Percentiles rank a stretch among this genome's conserved stretches.
These are phyloP conservation scores for Phialocephala sp. DNA, from an alignment of 2,329 filamentous ascomycete genomes.

Conservation along the genomic window DNA sequence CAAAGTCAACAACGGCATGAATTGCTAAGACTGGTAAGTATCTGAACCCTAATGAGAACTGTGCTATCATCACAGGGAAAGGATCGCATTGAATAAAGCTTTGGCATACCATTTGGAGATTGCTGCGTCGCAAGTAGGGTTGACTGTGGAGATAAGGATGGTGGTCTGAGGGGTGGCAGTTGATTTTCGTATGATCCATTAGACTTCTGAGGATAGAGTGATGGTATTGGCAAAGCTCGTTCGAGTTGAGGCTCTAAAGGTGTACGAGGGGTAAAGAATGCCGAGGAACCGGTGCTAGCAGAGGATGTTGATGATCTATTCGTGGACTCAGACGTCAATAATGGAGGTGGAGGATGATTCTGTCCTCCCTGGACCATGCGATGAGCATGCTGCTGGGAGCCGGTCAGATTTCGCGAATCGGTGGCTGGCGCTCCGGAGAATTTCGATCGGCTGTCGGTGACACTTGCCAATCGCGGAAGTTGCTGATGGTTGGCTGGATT, in stretches of 20 bases:
- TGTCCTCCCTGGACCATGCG: slow-evolving; percentile 33
- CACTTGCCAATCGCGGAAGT: slow-evolving; percentile 27
- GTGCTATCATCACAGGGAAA: not conserved
- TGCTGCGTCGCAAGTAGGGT: slow-evolving; percentile 30
- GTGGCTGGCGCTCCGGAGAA: slow-evolving; percentile 21
- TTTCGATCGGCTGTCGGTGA: slow-evolving; percentile 31
- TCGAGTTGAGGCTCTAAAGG: slow-evolving; percentile 41
- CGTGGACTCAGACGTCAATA: slow-evolving; percentile 41
- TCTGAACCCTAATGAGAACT: not conserved
- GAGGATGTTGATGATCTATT: slow-evolving; percentile 37
- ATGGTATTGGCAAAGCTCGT: slow-evolving; percentile 37
- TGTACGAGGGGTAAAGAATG: slow-evolving; percentile 39
- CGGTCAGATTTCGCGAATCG: slow-evolving; percentile 32
- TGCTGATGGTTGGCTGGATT: slow-evolving; percentile 22
- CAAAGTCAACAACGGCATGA: slow-evolving; percentile 31
- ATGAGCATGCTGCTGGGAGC: slow-evolving; percentile 34
- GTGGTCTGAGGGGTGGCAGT: slow-evolving; percentile 37
- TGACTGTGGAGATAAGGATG: slow-evolving; percentile 40
- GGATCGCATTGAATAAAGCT: not conserved
- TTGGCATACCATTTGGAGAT: slow-evolving; percentile 39
- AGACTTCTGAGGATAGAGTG: slow-evolving; percentile 38
- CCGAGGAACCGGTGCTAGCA: slow-evolving; percentile 36
- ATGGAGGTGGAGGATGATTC: slow-evolving; percentile 34
- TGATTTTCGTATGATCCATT: slow-evolving; percentile 37
- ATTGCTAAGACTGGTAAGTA: slow-evolving; percentile 29